Conservation (phyloP, 352 stramenopile genomes). For the Phytophthora melonis region DNA sequence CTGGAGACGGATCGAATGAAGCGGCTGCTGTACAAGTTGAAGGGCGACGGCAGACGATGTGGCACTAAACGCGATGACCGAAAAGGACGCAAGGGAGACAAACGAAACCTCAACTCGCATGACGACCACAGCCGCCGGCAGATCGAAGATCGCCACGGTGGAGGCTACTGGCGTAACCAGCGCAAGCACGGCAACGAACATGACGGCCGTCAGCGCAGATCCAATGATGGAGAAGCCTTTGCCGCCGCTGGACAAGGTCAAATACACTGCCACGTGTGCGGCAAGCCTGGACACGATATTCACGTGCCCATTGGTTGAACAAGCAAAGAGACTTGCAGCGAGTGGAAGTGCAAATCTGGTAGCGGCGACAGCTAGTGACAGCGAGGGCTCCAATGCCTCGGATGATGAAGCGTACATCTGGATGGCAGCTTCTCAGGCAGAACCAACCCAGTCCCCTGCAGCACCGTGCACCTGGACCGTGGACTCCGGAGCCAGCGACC, state of each 20-base stretch:
- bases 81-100: neutral
- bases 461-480: neutral
- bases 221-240: neutral
- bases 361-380: neutral
- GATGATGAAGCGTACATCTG: constrained; percentile 4
- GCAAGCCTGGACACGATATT: neutral
- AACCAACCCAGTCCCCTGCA: neutral
- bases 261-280: constrained; percentile 1
- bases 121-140: neutral
- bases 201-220: neutral
- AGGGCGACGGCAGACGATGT: too few relatives aligned
- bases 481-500: neutral
- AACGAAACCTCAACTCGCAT: neutral
- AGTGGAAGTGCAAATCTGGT: constrained; percentile 1
- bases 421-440: neutral
- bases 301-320: constrained; percentile 3
- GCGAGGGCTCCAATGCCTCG: neutral
- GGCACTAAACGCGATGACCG: too few relatives aligned
- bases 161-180: neutral
- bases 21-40: too few relatives aligned
- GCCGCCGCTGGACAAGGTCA: neutral
- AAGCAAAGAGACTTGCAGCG: neutral
- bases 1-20: too few relatives aligned
- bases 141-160: neutral
- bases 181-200: neutral